Percentiles rank a stretch among this genome's conserved stretches.
Evolutionary conservation across 768 basidiomycete genomes (phyloP).

Genomic region (Serpula lacrymans): DNA sequence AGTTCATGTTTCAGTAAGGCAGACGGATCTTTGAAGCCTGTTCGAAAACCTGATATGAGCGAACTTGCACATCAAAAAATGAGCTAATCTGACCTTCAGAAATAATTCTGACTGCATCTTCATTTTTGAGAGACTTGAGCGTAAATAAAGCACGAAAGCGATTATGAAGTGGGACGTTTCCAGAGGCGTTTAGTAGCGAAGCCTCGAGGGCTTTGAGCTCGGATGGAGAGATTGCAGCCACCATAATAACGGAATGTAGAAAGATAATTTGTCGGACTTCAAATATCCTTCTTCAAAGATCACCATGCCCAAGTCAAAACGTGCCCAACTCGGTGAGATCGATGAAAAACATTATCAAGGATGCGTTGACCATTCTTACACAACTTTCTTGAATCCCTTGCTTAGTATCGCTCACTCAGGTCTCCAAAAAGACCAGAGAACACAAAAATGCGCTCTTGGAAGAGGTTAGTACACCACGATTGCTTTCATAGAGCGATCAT

Average conservation of each 20-base stretch:
- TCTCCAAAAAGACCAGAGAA: constrained; percentile 88
- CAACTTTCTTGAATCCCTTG: constrained; percentile 11
- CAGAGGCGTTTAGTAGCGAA: constrained; percentile 72
- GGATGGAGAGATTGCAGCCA: constrained; percentile 32
- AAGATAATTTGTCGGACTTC: constrained; percentile 48
- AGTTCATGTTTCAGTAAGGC: constrained; percentile 95
- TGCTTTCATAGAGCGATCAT: constrained; percentile 2
- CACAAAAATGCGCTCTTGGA: constrained; percentile 83
- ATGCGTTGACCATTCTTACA: constrained; percentile 4
- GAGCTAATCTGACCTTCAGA: constrained; percentile 58
- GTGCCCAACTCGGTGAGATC: constrained; percentile 78
- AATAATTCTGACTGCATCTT: constrained; percentile 82
- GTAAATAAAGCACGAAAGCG: constrained; percentile 92
- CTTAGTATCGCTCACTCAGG: constrained; percentile 90
- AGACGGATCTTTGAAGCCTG: constrained; percentile 84
- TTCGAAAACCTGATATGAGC: neutral
- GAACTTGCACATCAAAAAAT: neutral
- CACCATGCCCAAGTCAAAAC: constrained; percentile 86
- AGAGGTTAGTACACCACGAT: constrained; percentile 48
- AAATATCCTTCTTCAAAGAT: constrained; percentile 23
- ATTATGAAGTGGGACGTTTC: constrained; percentile 74
- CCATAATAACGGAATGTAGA: constrained; percentile 26
- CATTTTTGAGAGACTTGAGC: constrained; percentile 75
- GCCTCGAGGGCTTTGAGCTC: constrained; percentile 70
- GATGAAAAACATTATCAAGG: constrained; percentile 2